These are phyloP conservation scores for Penicillium mononematosum DNA, from an alignment of 495 filamentous ascomycete species.

Conservation along the genomic window DNA sequence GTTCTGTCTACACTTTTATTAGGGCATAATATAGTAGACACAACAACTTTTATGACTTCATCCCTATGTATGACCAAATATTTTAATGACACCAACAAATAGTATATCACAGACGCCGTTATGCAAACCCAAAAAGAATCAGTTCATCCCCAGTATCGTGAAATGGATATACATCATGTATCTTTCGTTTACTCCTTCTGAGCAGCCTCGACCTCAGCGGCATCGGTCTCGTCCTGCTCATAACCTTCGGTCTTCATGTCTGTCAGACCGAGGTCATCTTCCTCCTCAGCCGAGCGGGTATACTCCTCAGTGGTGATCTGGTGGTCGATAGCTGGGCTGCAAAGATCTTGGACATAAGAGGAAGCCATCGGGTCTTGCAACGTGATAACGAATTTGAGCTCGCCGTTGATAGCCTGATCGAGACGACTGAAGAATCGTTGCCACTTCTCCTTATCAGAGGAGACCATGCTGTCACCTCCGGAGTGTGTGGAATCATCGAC, in stretches of 20 bases:
- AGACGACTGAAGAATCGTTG: slow-evolving; percentile 74
- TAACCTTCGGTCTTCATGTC: slow-evolving; percentile 95
- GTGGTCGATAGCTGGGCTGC: slow-evolving; percentile 67
- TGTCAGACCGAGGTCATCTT: slow-evolving; percentile 82
- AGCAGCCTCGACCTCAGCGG: background rate
- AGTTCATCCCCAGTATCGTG: slow-evolving; percentile 32
- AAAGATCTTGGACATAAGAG: slow-evolving; percentile 90
- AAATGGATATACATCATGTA: slow-evolving; percentile 20
- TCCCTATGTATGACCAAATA: slow-evolving; percentile 27
- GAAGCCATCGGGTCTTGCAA: slow-evolving; percentile 85
- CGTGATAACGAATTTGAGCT: slow-evolving; percentile 79
- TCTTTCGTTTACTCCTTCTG: slow-evolving; percentile 23
- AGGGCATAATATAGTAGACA: background rate
- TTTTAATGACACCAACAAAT: slow-evolving; percentile 22
- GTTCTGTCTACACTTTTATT: background rate
- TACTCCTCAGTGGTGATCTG: slow-evolving; percentile 85
- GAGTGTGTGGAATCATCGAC: slow-evolving; percentile 49
- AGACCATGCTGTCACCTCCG: slow-evolving; percentile 73
- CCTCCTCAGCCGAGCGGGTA: slow-evolving; percentile 80
- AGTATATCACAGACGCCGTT: slow-evolving; percentile 24
- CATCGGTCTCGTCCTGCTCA: slow-evolving; percentile 47
- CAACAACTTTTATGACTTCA: slow-evolving; percentile 17
- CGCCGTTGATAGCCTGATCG: slow-evolving; percentile 73
- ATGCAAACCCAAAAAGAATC: slow-evolving; percentile 19
- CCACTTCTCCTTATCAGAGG: slow-evolving; percentile 68